These are phyloP conservation scores for Wickerhamomyces strasburgensis DNA, from an alignment of 805 yeast species.

Conservation along the genomic window DNA sequence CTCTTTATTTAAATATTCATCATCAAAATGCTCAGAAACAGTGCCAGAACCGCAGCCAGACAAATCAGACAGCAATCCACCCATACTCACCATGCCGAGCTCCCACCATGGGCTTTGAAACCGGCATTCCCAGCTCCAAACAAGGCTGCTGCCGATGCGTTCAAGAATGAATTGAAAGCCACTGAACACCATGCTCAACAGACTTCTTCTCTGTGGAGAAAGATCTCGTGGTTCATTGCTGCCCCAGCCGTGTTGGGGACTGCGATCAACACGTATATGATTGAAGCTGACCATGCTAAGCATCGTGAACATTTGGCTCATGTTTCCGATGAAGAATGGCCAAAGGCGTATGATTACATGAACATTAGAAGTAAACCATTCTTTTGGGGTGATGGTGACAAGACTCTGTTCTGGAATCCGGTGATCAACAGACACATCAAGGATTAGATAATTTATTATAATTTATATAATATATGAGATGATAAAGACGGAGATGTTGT, in stretches of 20 bases:
- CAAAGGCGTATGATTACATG: constrained; percentile 83
- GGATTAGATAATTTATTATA: constrained; percentile 6
- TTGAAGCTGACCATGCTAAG: constrained; percentile 84
- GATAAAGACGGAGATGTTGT: background rate
- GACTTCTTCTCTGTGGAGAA: constrained; percentile 80
- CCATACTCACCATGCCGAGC: constrained; percentile 21
- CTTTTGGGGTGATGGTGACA: constrained; percentile 99
- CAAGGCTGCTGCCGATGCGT: constrained; percentile 57
- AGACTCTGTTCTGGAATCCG: constrained; percentile 94
- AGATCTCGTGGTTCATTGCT: constrained; percentile 74
- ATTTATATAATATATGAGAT: constrained; percentile 1
- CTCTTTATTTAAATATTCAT: too few species aligned
- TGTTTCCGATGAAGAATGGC: constrained; percentile 88
- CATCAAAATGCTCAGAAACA: constrained; percentile 38
- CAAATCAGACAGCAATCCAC: constrained; percentile 20
- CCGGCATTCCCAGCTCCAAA: constrained; percentile 42
- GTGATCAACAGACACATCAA: constrained; percentile 82
- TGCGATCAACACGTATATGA: constrained; percentile 73
- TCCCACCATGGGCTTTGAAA: constrained; percentile 38
- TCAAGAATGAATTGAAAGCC: constrained; percentile 54
- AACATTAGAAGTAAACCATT: constrained; percentile 82
- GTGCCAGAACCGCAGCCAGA: constrained; percentile 22
- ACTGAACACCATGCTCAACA: constrained; percentile 74
- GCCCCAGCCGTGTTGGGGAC: constrained; percentile 74
- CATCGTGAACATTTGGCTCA: constrained; percentile 74